These are phyloP conservation scores for Aspergillus sclerotioniger DNA, from an alignment of 495 filamentous ascomycete species.

Conservation along the genomic window DNA sequence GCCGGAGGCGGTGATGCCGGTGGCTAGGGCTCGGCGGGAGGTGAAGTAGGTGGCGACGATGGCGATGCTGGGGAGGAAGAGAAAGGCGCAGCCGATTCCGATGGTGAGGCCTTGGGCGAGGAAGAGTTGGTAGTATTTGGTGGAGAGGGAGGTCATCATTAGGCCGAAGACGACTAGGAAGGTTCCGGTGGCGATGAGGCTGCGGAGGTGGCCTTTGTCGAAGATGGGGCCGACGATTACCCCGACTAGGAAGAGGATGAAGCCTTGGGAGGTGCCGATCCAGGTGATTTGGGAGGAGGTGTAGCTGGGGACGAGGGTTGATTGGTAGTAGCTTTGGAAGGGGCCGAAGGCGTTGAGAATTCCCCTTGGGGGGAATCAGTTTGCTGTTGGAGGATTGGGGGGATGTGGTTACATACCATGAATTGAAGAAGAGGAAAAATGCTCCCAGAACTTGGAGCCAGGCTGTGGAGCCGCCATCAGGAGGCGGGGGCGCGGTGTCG, in stretches of 20 bases:
- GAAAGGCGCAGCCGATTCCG: slow-evolving; percentile 52
- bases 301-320: slow-evolving; percentile 47
- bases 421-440: slow-evolving; percentile 5
- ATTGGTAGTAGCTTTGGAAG: slow-evolving; percentile 55
- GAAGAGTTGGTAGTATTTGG: slow-evolving; percentile 49
- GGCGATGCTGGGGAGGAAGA: slow-evolving; percentile 61
- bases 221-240: slow-evolving; percentile 63
- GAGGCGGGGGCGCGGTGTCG: background rate
- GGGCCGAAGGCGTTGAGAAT: slow-evolving; percentile 20
- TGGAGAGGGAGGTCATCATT: slow-evolving; percentile 64
- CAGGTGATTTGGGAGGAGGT: slow-evolving; percentile 53
- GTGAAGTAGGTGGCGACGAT: slow-evolving; percentile 69
- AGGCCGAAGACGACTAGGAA: slow-evolving; percentile 63
- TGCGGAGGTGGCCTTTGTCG: slow-evolving; percentile 70
- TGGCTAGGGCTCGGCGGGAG: slow-evolving; percentile 60
- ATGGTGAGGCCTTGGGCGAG: slow-evolving; percentile 39
- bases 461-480: background rate
- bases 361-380: background rate
- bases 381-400: background rate
- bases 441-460: background rate
- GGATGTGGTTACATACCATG: background rate
- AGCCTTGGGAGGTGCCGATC: slow-evolving; percentile 55
- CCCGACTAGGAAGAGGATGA: slow-evolving; percentile 54
- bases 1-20: slow-evolving; percentile 65
- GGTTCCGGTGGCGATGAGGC: slow-evolving; percentile 55